These are phyloP conservation scores for Globisporangium paddicum DNA, from an alignment of 352 stramenopile genomes.

Conservation along the genomic window DNA sequence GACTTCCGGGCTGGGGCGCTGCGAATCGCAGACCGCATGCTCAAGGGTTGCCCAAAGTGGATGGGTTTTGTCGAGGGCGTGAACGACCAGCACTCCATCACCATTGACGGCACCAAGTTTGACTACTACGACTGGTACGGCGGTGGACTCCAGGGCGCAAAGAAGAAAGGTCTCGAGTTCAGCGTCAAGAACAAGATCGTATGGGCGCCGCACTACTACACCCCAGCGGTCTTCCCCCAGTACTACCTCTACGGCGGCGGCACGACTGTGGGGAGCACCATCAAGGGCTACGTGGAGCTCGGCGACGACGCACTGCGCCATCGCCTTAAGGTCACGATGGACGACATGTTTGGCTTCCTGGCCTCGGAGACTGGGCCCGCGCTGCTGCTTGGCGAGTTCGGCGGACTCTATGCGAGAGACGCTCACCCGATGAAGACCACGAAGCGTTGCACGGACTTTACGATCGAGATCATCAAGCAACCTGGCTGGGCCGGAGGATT, in stretches of 20 bases:
- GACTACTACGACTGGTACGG: slow-evolving; percentile 39
- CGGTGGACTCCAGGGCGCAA: slow-evolving; percentile 26
- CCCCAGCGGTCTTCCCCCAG: slow-evolving; percentile 27
- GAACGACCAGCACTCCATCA: slow-evolving; percentile 19
- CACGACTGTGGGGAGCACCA: slow-evolving; percentile 6
- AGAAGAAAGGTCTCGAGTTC: slow-evolving; percentile 18
- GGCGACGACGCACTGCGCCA: slow-evolving; percentile 18
- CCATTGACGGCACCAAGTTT: slow-evolving; percentile 22
- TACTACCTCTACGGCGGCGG: slow-evolving; percentile 23
- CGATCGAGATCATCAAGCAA: slow-evolving; percentile 27
- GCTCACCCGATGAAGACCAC: slow-evolving; percentile 26
- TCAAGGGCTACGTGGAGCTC: slow-evolving; percentile 26
- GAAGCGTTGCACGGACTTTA: slow-evolving; percentile 25
- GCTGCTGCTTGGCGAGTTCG: slow-evolving; percentile 31
- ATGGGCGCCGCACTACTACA: slow-evolving; percentile 37
- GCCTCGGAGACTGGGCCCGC: slow-evolving; percentile 18
- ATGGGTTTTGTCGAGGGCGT: slow-evolving; percentile 38
- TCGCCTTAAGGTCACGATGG: slow-evolving; percentile 22
- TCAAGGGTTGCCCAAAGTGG: slow-evolving; percentile 30
- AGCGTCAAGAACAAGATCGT: slow-evolving; percentile 24
- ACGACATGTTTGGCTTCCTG: slow-evolving; percentile 41
- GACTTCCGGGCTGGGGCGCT: slow-evolving; percentile 25
- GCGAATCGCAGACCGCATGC: slow-evolving; percentile 28
- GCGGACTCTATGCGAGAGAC: slow-evolving; percentile 26
- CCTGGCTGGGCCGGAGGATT: slow-evolving; percentile 29